These are phyloP conservation scores for Staphylotrichum tortipilum DNA, from an alignment of 495 filamentous ascomycete genomes.

Conservation along the genomic window DNA sequence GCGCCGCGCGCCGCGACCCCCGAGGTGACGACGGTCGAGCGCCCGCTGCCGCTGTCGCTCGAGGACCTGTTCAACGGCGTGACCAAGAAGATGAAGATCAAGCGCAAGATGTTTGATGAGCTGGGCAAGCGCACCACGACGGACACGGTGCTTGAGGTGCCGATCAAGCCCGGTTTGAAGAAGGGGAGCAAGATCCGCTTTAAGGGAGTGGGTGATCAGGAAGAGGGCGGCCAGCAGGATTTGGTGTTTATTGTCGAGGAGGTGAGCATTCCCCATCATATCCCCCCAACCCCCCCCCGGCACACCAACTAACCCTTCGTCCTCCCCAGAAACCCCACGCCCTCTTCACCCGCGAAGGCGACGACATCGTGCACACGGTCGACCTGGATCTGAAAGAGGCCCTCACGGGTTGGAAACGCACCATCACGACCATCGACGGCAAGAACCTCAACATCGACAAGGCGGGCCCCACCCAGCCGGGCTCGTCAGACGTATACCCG, in stretches of 20 bases:
- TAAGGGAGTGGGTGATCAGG: constrained; percentile 89
- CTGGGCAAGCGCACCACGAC: constrained; percentile 75
- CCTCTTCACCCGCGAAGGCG: constrained; percentile 72
- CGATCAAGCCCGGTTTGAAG: constrained; percentile 90
- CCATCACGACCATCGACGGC: constrained; percentile 87
- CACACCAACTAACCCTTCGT: background rate
- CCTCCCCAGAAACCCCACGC: constrained; percentile 66
- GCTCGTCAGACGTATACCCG: constrained; percentile 71
- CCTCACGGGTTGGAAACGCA: constrained; percentile 87
- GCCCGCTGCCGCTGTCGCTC: constrained; percentile 67
- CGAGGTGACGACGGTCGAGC: constrained; percentile 85
- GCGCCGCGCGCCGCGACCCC: constrained; percentile 51
- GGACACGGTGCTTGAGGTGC: constrained; percentile 85
- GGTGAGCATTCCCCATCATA: constrained; percentile 46
- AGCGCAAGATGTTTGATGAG: constrained; percentile 86
- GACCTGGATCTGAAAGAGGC: constrained; percentile 89
- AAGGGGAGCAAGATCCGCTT: constrained; percentile 97
- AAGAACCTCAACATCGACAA: constrained; percentile 69
- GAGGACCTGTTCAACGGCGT: constrained; percentile 81
- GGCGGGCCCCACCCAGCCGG: constrained; percentile 75
- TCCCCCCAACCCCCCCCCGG: background rate
- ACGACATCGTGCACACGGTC: constrained; percentile 69
- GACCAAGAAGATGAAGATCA: constrained; percentile 94
- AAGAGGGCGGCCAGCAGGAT: constrained; percentile 95
- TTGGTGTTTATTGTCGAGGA: constrained; percentile 89